Conservation (phyloP, 176 grass and related monocot species). For the Triticum timopheevii region DNA sequence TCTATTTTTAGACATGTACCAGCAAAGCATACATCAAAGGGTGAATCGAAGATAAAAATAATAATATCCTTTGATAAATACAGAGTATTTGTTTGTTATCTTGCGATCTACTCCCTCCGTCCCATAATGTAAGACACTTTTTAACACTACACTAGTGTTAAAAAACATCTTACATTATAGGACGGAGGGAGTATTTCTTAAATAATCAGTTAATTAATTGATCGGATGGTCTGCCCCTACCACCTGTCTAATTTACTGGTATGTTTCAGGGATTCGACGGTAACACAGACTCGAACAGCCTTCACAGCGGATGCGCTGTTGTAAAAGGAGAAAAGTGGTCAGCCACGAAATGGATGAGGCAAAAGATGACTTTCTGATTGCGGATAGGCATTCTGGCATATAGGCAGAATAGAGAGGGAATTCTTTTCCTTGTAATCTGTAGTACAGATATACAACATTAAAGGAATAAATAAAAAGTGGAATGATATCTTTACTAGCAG, state of each 20-base stretch:
- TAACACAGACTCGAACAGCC: conserved; percentile 63
- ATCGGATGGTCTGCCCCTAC: background rate
- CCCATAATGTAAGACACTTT: too few species aligned
- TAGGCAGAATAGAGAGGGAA: background rate
- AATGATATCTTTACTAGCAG: background rate
- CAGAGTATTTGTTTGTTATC: background rate
- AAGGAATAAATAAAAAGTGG: background rate
- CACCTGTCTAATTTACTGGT: background rate
- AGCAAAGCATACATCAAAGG: background rate
- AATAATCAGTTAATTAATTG: background rate
- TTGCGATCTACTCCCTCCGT: background rate
- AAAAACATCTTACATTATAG: too few species aligned
- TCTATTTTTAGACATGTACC: background rate
- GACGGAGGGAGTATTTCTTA: background rate
- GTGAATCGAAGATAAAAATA: background rate
- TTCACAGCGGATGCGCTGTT: conserved; percentile 83
- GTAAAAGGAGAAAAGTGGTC: conserved; percentile 97
- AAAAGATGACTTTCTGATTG: conserved; percentile 61
- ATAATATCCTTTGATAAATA: too few species aligned
- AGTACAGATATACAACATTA: conserved; percentile 4
- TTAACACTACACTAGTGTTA: too few species aligned
- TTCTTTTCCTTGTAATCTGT: background rate
- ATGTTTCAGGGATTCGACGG: conserved; percentile 71
- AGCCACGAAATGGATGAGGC: conserved; percentile 97
- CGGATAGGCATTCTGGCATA: background rate